Percentiles rank a stretch among this genome's conserved stretches.
Conservation (phyloP, 2,329 filamentous ascomycete species). For the Nemania serpens region DNA sequence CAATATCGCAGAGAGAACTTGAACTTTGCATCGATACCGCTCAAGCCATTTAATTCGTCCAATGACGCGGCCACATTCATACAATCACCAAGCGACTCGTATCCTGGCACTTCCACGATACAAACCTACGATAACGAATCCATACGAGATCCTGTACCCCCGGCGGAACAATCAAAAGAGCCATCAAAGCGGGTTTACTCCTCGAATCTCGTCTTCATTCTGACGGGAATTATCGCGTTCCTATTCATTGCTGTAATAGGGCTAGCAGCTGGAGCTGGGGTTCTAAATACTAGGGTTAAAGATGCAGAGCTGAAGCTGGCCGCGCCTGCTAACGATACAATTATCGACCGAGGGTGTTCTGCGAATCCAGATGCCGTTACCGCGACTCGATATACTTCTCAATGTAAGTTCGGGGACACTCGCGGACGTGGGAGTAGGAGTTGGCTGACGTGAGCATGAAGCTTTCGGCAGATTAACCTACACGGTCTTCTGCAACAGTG, state of each 20-base stretch:
- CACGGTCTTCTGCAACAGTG: conserved; percentile 50
- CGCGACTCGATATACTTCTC: conserved; percentile 46
- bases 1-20: conserved; percentile 16
- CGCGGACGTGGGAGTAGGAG: background rate
- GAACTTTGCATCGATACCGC: conserved; percentile 20
- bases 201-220: conserved; percentile 46
- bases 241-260: conserved; percentile 49
- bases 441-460: conserved; percentile 32
- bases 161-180: conserved; percentile 22
- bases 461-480: conserved; percentile 46
- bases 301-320: conserved; percentile 43
- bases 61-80: conserved; percentile 25
- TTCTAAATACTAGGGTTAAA: conserved; percentile 47
- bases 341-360: conserved; percentile 47
- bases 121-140: conserved; percentile 31
- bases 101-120: conserved; percentile 19
- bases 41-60: conserved; percentile 29
- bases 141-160: conserved; percentile 22
- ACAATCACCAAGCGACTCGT: conserved; percentile 22
- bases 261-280: conserved; percentile 50
- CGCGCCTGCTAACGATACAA: conserved; percentile 20
- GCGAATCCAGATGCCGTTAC: conserved; percentile 42
- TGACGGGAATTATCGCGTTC: conserved; percentile 48
- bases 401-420: conserved; percentile 41
- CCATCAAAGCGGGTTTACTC: conserved; percentile 41